Evolutionary conservation across 331 rosid genomes (phyloP), one percentile per base, ranked within the genome.

Genomic region (Pyracantha coccinea): DNA sequence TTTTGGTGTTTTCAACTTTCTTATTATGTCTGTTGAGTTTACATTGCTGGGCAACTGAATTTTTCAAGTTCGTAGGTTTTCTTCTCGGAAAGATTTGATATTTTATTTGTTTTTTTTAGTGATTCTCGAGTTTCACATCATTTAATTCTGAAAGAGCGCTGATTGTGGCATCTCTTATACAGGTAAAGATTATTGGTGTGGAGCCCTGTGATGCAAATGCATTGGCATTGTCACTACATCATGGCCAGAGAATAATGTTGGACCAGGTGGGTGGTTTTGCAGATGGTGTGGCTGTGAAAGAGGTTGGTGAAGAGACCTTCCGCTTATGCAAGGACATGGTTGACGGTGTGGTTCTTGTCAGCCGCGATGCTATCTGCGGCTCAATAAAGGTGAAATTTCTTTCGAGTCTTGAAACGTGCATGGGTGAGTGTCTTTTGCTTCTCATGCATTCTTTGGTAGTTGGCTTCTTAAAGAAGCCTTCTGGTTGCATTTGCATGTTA

Each of bases 231-330:
- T 92, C 99, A 27, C 84, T 95, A 29, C 90, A 87, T 88, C 97
- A 90, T 67, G 97, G 91, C 27, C 83, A 89, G 53, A 92, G 99
- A 82, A 89, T 95, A 77, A 68, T 92, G 24, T 84, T 95, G 83
- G 93, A 92, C 71, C 81, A 88, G 82, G 97, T 88, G 44, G 99
- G 99, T 80, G 92, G 93, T 54, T 95, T 92, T 85, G 97, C 99
- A 44, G 99, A 95, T 75, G 99, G 99, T 71, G 97, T 95, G n/a
- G 97, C 97, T 75, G 97, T 95, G 67, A 95, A 95, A 82, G 99
- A 95, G 85, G 99, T 95, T 11, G 97, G 99, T 15, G 93, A 89
- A 86, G 99, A 95, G 84, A 85, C 93, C 60, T 95, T 95, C 73
- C 92, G 96, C 77, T 9, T 95, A 55, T 89, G 97, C 89, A 86